Base-by-base conservation (phyloP, 2,329 filamentous ascomycete species). In the Ascochyta rabiei region DNA sequence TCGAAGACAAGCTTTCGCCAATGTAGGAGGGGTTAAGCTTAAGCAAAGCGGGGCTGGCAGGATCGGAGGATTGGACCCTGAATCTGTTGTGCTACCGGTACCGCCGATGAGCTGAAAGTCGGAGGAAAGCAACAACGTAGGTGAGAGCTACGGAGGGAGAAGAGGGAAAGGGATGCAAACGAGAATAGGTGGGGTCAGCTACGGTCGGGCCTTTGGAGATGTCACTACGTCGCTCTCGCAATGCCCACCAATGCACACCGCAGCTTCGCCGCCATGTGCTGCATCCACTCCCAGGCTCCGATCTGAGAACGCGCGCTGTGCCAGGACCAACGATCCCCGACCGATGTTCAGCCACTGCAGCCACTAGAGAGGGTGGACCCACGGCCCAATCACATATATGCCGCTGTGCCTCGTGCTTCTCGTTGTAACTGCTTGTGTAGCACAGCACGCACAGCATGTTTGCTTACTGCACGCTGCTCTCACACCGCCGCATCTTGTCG, bases 1-100 rank as follows among this genome's bases (percentile, higher is more conserved):
- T 49, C 28, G 2, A 9, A 50, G 42, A 55, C 47, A 55, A 55
- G 52, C 52, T 55, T 55, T 55, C 52, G 52, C 52, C 46, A 37
- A 55, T 46, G n/a, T 19, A 2, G 19, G 18, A n/a, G 42, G 41
- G 41, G 46, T 41, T 30, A 41, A 39, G 44, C 45, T 53, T 43
- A 40, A 40, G 28, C 47, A 46, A 55, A 55, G 52, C 40, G 52
- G 52, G 52, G 24, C 9, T 6, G 16, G 38, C 16, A 31, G 26
- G 26, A 31, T 23, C 21, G 28, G 15, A 40, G 28, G 18, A 39
- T 30, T n/a, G 31, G 31, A 34, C 31, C 31, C 31, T 24, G 21
- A 5, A 40, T 41, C 37, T 52, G 49, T 30, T 16, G 49, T 52
- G 49, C 7, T 19, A 52, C 42, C 28, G 49, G 4, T 19, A 52